phyloP scores from a whole-genome alignment of 2,329 filamentous ascomycete species.

The Fusarium tuaranense region DNA sequence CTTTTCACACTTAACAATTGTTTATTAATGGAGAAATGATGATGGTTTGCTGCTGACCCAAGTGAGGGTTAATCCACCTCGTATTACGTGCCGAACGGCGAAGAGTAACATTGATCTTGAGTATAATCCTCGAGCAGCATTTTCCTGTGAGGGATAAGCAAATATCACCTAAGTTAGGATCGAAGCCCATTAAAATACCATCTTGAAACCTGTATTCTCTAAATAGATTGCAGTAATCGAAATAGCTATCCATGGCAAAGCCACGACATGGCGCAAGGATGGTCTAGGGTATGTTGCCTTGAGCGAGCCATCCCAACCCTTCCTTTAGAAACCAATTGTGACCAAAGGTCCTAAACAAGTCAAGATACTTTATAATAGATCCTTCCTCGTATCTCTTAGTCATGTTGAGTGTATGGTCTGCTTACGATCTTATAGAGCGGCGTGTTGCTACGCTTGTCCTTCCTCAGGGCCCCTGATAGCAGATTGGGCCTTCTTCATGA shows the following conservation, averaged over 20 bases:
- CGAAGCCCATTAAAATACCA: no score
- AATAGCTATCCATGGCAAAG: not conserved
- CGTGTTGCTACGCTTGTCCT: no score
- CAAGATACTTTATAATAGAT: not conserved
- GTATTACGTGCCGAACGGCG: not conserved
- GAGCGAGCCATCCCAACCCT: not conserved
- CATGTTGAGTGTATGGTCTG: not conserved
- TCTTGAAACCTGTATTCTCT: not conserved
- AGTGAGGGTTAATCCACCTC: not conserved
- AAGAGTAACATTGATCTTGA: not conserved
- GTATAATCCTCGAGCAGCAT: not conserved
- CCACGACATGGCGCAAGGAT: not conserved
- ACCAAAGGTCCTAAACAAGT: not conserved
- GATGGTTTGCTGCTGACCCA: not conserved
- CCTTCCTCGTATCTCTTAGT: not conserved
- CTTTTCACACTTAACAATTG: no score
- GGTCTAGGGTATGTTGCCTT: not conserved
- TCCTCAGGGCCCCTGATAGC: not conserved
- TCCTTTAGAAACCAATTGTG: not conserved
- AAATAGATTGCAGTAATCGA: not conserved
- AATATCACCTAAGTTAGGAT: not conserved
- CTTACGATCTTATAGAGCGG: no score
- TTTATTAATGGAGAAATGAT: not conserved
- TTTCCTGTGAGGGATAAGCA: not conserved
- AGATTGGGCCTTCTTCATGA: not conserved